These are phyloP conservation scores for Botryotinia globosa DNA, from an alignment of 2,329 filamentous ascomycete genomes.

Conservation along the genomic window DNA sequence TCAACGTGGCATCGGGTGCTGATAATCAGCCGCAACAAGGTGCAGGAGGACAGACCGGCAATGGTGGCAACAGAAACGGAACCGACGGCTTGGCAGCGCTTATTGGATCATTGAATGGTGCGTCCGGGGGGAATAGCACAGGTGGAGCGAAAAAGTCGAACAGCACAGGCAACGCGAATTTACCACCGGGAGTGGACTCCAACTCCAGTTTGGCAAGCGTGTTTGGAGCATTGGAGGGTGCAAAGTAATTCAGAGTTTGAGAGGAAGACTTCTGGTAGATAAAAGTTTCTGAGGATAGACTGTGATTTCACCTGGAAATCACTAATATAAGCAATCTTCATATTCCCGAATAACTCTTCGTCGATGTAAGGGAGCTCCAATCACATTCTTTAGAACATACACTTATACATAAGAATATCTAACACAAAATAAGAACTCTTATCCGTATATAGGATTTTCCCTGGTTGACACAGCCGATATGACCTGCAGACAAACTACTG, in stretches of 20 bases:
- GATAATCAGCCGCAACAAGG: background rate
- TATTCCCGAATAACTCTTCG: background rate
- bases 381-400: background rate
- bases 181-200: slow-evolving; percentile 8
- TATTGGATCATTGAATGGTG: slow-evolving; percentile 10
- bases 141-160: slow-evolving; percentile 14
- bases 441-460: too few relatives aligned
- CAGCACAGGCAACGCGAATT: slow-evolving; percentile 1
- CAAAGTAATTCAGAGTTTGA: background rate
- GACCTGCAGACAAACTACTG: background rate
- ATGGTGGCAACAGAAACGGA: slow-evolving; percentile 9
- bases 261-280: background rate
- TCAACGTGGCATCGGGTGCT: background rate
- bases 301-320: background rate
- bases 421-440: background rate
- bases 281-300: background rate
- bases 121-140: slow-evolving; percentile 5
- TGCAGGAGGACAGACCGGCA: background rate
- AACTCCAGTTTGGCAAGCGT: slow-evolving; percentile 13
- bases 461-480: too few relatives aligned
- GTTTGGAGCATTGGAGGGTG: slow-evolving; percentile 17
- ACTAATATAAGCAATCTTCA: background rate
- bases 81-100: background rate
- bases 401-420: background rate
- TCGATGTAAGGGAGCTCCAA: background rate